These are phyloP conservation scores for Barnettozyma hawaiiensis DNA, from an alignment of 1,139 yeast species.

Conservation along the genomic window DNA sequence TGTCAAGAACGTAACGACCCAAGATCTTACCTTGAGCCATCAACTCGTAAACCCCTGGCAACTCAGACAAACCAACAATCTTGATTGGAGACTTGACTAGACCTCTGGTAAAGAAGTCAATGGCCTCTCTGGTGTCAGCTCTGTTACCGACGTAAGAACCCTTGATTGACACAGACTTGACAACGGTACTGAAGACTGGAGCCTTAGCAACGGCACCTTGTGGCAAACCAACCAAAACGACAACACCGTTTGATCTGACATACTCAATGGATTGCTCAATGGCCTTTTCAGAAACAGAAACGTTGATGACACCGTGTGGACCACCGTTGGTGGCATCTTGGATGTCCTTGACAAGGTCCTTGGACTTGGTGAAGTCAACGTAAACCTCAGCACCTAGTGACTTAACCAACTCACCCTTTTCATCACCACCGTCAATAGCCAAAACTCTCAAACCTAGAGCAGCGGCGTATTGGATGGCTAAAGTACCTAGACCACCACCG, in stretches of 20 bases:
- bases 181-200: slow-evolving; percentile 51
- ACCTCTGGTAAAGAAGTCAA: slow-evolving; percentile 60
- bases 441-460: slow-evolving; percentile 59
- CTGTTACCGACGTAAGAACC: slow-evolving; percentile 71
- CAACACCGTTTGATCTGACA: slow-evolving; percentile 54
- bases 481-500: slow-evolving; percentile 61
- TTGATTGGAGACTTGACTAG: slow-evolving; percentile 56
- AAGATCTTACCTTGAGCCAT: slow-evolving; percentile 55
- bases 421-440: slow-evolving; percentile 59
- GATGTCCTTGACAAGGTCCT: slow-evolving; percentile 46
- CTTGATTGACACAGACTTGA: slow-evolving; percentile 47
- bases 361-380: slow-evolving; percentile 46
- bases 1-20: slow-evolving; percentile 61
- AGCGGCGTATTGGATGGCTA: slow-evolving; percentile 56
- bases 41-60: slow-evolving; percentile 47
- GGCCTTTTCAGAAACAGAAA: slow-evolving; percentile 54
- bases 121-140: slow-evolving; percentile 63
- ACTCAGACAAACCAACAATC: slow-evolving; percentile 51
- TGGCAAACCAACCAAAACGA: slow-evolving; percentile 59
- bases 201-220: slow-evolving; percentile 52
- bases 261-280: slow-evolving; percentile 49
- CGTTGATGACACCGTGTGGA: slow-evolving; percentile 58
- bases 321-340: slow-evolving; percentile 49
- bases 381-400: slow-evolving; percentile 51
- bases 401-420: slow-evolving; percentile 45